Conservation (phyloP, 306 rosid species). For the Gleditsia sinensis region DNA sequence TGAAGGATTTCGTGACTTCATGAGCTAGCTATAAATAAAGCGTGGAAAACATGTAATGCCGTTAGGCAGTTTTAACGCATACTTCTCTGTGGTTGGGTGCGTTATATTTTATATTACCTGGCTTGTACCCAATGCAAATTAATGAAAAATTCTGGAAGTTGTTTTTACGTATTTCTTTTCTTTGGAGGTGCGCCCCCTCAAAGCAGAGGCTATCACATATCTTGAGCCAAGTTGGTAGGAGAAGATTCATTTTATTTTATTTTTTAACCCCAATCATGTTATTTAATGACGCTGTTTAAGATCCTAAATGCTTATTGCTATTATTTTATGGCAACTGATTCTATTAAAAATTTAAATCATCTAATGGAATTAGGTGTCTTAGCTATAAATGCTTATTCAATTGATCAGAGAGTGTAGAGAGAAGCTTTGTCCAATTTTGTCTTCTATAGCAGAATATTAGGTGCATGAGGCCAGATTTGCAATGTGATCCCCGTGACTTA, state of each 20-base stretch:
- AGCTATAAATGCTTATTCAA: neutral
- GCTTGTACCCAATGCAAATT: too few relatives aligned
- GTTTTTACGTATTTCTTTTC: too few relatives aligned
- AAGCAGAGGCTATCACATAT: neutral
- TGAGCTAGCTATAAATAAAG: too few relatives aligned
- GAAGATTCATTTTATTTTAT: constrained; percentile 7
- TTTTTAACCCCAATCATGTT: neutral
- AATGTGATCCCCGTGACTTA: too few relatives aligned
- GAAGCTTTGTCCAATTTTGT: neutral
- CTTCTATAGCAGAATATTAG: neutral
- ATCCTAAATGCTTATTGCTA: neutral
- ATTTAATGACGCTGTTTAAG: neutral
- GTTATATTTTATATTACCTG: too few relatives aligned
- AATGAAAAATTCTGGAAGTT: too few relatives aligned
- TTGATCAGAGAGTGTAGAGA: neutral
- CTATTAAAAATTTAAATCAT: neutral
- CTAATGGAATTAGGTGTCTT: neutral
- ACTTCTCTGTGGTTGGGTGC: too few relatives aligned
- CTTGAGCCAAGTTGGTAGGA: neutral
- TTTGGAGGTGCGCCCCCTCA: too few relatives aligned
- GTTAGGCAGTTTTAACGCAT: too few relatives aligned
- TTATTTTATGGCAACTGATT: constrained; percentile 5
- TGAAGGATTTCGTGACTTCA: too few relatives aligned
- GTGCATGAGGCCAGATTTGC: neutral
- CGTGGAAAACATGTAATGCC: too few relatives aligned